These are phyloP conservation scores for Hypoxylon sp. DNA, from an alignment of 2,329 filamentous ascomycete genomes.

Conservation along the genomic window DNA sequence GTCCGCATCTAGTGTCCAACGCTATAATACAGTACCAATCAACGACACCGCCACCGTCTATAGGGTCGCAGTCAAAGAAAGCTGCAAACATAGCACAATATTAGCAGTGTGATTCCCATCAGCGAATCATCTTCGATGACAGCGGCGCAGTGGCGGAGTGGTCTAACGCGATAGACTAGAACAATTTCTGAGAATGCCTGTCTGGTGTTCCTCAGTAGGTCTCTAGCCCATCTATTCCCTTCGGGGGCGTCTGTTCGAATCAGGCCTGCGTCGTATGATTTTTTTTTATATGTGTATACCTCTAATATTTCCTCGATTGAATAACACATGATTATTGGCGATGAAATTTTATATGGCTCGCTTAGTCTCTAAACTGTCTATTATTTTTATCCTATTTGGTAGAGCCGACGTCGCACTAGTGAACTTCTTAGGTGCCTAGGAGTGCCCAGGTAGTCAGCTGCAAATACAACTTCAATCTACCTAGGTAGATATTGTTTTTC, in stretches of 20 bases:
- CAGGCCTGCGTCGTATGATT: conserved; percentile 40
- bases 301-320: neutral
- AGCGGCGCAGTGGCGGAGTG: conserved; percentile 37
- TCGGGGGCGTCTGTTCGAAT: conserved; percentile 45
- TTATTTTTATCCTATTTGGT: too few relatives aligned
- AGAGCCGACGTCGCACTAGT: too few relatives aligned
- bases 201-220: neutral
- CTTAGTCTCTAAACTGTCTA: too few relatives aligned
- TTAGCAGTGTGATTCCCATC: neutral
- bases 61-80: neutral
- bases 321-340: neutral
- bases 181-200: conserved; percentile 1
- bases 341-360: conserved; percentile 1
- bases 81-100: neutral
- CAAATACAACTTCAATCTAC: too few relatives aligned
- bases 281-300: conserved; percentile 13
- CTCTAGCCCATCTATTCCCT: conserved; percentile 29
- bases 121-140: neutral
- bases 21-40: neutral
- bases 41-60: neutral
- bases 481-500: too few relatives aligned
- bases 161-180: conserved; percentile 40
- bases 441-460: too few relatives aligned
- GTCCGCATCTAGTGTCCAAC: neutral
- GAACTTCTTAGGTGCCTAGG: too few relatives aligned